Evolutionary conservation across 2,329 filamentous ascomycete species (phyloP), one percentile per base, ranked within the genome.

Genomic region (Pestalotiopsis sp.): DNA sequence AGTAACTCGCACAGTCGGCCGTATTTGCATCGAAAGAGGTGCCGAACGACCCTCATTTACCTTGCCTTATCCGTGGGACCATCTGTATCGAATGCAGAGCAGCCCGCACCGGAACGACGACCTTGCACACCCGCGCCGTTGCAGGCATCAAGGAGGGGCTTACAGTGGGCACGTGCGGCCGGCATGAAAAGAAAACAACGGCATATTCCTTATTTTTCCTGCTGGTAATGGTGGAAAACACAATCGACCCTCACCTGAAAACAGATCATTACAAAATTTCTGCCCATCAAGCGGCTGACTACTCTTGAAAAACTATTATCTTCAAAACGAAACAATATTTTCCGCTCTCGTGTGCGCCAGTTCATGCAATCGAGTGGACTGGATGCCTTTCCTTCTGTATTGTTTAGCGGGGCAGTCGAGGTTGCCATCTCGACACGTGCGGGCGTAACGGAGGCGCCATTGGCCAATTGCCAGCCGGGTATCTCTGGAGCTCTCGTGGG

Each of bases 401-500:
- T 52, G 45, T 52, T 20, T 52, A 6, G 45, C 23, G 45, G 45
- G 45, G 45, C 45, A n/a, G 14, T 52, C 20, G 45, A 52, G 17
- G 45, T 52, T 52, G 45, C 45, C 45, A 52, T 52, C n/a, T 27
- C n/a, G 62, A 17, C 63, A 66, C 63, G 63, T 66, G 63, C 31
- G 7, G 13, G 63, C 31, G 25, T 66, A 14, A 56, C 49, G 63
- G 17, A 14, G 57, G 45, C 3, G 13, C 49, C 14, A 66, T 66
- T 66, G 63, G 63, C 49, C 63, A 57, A 66, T 66, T 39, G 57
- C 23, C 57, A 17, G 23, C 20, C 45, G 45, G 45, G 45, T 52
- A 52, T 52, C 45, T 52, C 45, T 52, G 45, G 45, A 52, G 45
- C 45, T 52, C 45, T 52, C 45, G 45, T 52, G 45, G 45, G 45